Evolutionary conservation across 2,329 filamentous ascomycete genomes (phyloP).

Genomic region (Verruconis gallopava): DNA sequence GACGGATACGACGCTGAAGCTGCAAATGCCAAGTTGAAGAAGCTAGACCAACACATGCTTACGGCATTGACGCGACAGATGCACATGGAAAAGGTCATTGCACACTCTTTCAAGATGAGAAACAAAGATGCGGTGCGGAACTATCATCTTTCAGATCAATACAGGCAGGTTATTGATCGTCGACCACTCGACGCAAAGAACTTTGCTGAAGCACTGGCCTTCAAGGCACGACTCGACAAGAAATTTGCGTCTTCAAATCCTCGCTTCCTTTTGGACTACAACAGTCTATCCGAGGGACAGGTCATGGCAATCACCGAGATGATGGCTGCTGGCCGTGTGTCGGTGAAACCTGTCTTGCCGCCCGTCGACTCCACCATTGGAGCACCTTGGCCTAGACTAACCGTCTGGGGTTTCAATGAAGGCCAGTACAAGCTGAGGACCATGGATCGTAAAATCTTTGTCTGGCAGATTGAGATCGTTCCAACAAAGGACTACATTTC

Average conservation of each 20-base stretch:
- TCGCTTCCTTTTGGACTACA: slow-evolving; percentile 23
- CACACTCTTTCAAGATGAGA: slow-evolving; percentile 26
- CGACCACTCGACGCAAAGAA: slow-evolving; percentile 4
- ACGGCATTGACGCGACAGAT: slow-evolving; percentile 10
- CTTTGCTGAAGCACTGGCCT: slow-evolving; percentile 27
- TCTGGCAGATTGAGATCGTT: slow-evolving; percentile 29
- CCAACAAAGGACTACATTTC: slow-evolving; percentile 25
- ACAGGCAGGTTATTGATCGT: slow-evolving; percentile 1
- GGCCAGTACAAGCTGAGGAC: slow-evolving; percentile 33
- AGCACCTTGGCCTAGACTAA: slow-evolving; percentile 27
- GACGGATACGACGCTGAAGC: slow-evolving; percentile 26
- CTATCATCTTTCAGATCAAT: slow-evolving; percentile 29
- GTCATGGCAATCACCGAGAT: slow-evolving; percentile 31
- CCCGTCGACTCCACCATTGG: slow-evolving; percentile 14
- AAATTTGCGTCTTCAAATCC: slow-evolving; percentile 22
- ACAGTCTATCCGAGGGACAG: slow-evolving; percentile 26
- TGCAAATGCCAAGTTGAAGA: slow-evolving; percentile 20
- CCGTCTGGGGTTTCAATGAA: slow-evolving; percentile 34
- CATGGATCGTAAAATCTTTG: slow-evolving; percentile 31
- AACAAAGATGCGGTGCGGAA: slow-evolving; percentile 29
- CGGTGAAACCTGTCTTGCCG: slow-evolving; percentile 4
- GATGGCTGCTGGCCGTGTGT: slow-evolving; percentile 23
- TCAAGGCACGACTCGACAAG: slow-evolving; percentile 31
- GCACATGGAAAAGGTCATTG: slow-evolving; percentile 22
- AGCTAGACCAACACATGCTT: neutral